Evolutionary conservation across 2,329 filamentous ascomycete genomes (phyloP), one percentile per base, ranked within the genome.

Genomic region (Epichloe hybrida): DNA sequence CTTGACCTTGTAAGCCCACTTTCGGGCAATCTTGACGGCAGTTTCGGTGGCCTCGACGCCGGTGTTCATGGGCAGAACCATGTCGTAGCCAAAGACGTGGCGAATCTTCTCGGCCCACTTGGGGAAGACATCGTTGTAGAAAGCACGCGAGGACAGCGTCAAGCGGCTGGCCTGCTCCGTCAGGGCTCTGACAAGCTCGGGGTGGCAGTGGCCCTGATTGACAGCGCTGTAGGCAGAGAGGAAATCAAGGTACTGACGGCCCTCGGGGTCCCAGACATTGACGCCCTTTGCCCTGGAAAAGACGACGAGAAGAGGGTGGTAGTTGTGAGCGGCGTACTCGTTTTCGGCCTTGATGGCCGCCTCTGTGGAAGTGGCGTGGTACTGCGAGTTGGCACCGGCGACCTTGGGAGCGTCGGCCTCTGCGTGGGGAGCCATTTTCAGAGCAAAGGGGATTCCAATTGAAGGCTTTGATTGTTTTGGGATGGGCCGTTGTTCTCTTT

Each of bases 1-100:
- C 77, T 97, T 96, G 65, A 87, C 82, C 72, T 95, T 96, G 77
- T 96, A 96, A 5, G 89, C 90, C 91, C 91, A 97, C 71, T 97
- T 97, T 58, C 91, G 79, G 53, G 91, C 91, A 69, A 97, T 83
- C 77, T 97, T 97, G 71, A 97, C 83, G 12, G 86, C 90, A 0
- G 91, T 96, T 76, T 97, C 91, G 37, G 95, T 89, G 8, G 91
- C 91, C 71, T 97, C 91, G 21, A 91, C 91, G 53, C 91, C 91
- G 2, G 91, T 97, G 74, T 96, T 96, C 90, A 97, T 96, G 57
- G 91, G 91, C 67, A 97, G 71, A 36, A 95, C 88, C 91, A 96
- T 96, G 69, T 97, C 91, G 66, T 94, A 97, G 55, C 88, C 89
- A 66, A 96, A 95, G 65, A 87, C 83, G 58, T 80, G 71, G 59